These are phyloP conservation scores for Cystobasidium pallidum DNA, from an alignment of 1,284 basidiomycete species.

Conservation along the genomic window DNA sequence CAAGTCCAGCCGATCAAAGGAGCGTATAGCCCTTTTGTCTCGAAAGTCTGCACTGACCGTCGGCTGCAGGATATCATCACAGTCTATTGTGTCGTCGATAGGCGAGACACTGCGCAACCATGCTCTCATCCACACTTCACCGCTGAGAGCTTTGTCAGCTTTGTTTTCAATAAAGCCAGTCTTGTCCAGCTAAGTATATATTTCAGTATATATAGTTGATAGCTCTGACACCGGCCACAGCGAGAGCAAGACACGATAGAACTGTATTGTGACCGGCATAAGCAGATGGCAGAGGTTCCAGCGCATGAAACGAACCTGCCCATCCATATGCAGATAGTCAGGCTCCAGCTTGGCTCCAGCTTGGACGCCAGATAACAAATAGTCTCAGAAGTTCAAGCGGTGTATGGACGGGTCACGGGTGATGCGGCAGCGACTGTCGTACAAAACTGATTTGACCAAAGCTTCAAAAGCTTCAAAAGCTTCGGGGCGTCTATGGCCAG, in stretches of 20 bases:
- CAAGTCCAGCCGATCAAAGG: slow-evolving; percentile 18
- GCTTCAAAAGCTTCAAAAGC: too few species aligned
- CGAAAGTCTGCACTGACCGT: slow-evolving; percentile 17
- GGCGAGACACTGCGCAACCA: slow-evolving; percentile 15
- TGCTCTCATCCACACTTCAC: slow-evolving; percentile 7
- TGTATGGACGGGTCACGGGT: too few species aligned
- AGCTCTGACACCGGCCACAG: not conserved
- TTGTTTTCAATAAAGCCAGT: not conserved
- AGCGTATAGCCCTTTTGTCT: slow-evolving; percentile 25
- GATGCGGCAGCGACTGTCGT: too few species aligned
- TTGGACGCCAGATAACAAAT: too few species aligned
- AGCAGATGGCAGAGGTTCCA: too few species aligned
- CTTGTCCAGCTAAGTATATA: not conserved
- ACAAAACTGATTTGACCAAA: too few species aligned
- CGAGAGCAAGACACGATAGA: slow-evolving; percentile 8
- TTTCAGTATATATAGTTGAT: slow-evolving; percentile 3
- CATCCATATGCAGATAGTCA: too few species aligned
- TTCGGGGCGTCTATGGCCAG: not conserved
- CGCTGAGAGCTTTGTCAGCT: slow-evolving; percentile 2
- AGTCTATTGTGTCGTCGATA: slow-evolving; percentile 23
- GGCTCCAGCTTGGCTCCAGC: too few species aligned
- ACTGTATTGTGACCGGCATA: too few species aligned
- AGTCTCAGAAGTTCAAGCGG: too few species aligned
- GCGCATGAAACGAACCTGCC: too few species aligned
- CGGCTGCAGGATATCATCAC: slow-evolving; percentile 8